These are phyloP conservation scores for Diatrype stigma DNA, from an alignment of 2,329 filamentous ascomycete species.

Conservation along the genomic window DNA sequence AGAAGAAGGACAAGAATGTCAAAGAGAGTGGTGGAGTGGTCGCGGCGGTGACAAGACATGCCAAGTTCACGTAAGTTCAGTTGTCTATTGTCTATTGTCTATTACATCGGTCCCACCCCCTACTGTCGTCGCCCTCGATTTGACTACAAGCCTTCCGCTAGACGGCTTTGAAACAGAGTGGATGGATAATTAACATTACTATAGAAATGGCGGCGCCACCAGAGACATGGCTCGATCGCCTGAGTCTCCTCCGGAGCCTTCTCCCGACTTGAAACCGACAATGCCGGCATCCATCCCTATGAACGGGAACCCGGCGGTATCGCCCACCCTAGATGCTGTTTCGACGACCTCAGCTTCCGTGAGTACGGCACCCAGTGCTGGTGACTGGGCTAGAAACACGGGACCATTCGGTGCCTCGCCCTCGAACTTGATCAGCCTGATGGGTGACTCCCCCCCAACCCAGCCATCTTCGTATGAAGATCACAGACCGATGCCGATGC, in stretches of 20 bases:
- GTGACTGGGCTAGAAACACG: slow-evolving; percentile 28
- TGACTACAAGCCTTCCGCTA: neutral
- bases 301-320: slow-evolving; percentile 20
- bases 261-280: slow-evolving; percentile 27
- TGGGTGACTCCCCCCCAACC: slow-evolving; percentile 33
- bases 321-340: slow-evolving; percentile 26
- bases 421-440: slow-evolving; percentile 31
- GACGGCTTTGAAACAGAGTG: neutral
- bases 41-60: slow-evolving; percentile 32
- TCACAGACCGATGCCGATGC: slow-evolving; percentile 18
- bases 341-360: slow-evolving; percentile 27
- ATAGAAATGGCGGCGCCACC: slow-evolving; percentile 14
- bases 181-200: slow-evolving; percentile 8
- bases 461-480: slow-evolving; percentile 34
- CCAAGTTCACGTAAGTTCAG: slow-evolving; percentile 29
- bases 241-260: slow-evolving; percentile 23
- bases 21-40: slow-evolving; percentile 31
- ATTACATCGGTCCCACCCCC: slow-evolving; percentile 4
- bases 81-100: slow-evolving; percentile 25
- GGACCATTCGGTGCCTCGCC: slow-evolving; percentile 28
- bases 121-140: neutral
- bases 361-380: slow-evolving; percentile 28
- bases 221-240: slow-evolving; percentile 20
- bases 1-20: slow-evolving; percentile 32
- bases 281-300: slow-evolving; percentile 26